A percentile compares a stretch with the other conserved stretches of the same genome.
These are phyloP conservation scores for Fusarium anguioides DNA, from an alignment of 2,329 filamentous ascomycete genomes.

Conservation along the genomic window DNA sequence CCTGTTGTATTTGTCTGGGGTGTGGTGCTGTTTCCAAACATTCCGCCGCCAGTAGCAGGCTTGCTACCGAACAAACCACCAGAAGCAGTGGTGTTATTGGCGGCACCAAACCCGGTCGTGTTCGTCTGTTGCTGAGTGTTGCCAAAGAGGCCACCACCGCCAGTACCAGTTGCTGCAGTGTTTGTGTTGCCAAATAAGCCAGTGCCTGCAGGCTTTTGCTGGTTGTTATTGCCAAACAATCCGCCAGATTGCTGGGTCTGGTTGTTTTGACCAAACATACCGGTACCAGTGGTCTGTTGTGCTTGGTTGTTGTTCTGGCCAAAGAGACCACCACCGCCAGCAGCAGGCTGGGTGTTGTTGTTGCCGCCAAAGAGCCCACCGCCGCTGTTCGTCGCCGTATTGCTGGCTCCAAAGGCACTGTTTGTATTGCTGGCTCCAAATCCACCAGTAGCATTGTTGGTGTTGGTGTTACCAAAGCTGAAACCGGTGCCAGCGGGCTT, in stretches of 20 bases:
- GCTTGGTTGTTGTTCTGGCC: conserved; percentile 49
- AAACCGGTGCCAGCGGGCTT: conserved; percentile 53
- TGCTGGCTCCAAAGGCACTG: conserved; percentile 46
- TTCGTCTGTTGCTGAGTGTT: conserved; percentile 49
- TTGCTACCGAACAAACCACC: conserved; percentile 56
- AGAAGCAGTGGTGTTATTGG: conserved; percentile 48
- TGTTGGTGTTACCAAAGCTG: conserved; percentile 57
- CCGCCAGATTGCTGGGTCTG: conserved; percentile 52
- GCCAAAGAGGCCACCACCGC: conserved; percentile 57
- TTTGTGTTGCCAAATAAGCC: conserved; percentile 45
- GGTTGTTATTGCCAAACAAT: conserved; percentile 59
- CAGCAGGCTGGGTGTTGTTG: conserved; percentile 50
- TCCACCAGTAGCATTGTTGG: conserved; percentile 37
- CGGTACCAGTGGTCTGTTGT: conserved; percentile 43
- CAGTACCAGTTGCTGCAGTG: conserved; percentile 15
- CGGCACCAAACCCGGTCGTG: conserved; percentile 49
- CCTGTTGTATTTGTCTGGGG: conserved; percentile 51
- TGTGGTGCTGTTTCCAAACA: conserved; percentile 55
- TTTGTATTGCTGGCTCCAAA: conserved; percentile 44
- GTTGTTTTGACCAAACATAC: conserved; percentile 53
- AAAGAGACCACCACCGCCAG: conserved; percentile 57
- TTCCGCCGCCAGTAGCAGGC: conserved; percentile 51
- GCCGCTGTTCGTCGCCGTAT: conserved; percentile 45
- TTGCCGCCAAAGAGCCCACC: conserved; percentile 59
- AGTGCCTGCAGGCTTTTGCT: conserved; percentile 53